A percentile compares a stretch with the other conserved stretches of the same genome.
phyloP scores from a whole-genome alignment of 305 asterid species.

The Striga hermonthica region DNA sequence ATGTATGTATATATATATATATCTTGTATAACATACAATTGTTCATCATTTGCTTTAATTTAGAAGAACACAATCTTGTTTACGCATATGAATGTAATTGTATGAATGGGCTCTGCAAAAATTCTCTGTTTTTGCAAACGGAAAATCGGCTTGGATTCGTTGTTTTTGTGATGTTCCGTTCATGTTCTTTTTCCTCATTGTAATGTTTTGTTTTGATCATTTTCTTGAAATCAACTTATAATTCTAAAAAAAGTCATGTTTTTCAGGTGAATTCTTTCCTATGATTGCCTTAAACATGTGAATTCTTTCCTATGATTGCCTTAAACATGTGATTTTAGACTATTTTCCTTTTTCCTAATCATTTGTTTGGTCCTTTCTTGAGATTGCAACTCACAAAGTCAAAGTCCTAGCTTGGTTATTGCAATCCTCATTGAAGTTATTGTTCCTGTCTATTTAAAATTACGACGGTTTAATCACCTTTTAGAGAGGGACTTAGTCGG shows the following conservation, averaged over 20 bases:
- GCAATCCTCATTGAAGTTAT: background rate
- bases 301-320: background rate
- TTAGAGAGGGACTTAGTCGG: conserved; percentile 26
- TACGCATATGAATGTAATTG: background rate
- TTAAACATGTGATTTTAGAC: background rate
- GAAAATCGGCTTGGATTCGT: conserved; percentile 13
- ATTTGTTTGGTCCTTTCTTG: background rate
- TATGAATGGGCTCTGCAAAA: background rate
- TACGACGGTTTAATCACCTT: conserved; percentile 24
- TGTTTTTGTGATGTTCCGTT: background rate
- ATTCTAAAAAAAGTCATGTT: background rate
- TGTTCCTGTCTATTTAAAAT: conserved; percentile 24
- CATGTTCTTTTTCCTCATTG: background rate
- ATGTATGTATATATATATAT: conserved; percentile 38
- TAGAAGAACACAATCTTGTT: background rate
- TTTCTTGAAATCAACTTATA: conserved; percentile 17
- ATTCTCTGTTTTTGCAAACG: conserved; percentile 21
- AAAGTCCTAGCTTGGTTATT: conserved; percentile 30
- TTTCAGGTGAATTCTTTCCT: background rate
- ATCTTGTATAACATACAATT: background rate
- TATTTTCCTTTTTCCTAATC: background rate
- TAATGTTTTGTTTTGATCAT: conserved; percentile 14
- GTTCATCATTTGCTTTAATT: background rate
- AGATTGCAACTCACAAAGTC: conserved; percentile 4
- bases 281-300: background rate